Evolutionary conservation across 2,329 filamentous ascomycete genomes (phyloP), one percentile per base, ranked within the genome.

Genomic region (Sarocladiaceae sp.): DNA sequence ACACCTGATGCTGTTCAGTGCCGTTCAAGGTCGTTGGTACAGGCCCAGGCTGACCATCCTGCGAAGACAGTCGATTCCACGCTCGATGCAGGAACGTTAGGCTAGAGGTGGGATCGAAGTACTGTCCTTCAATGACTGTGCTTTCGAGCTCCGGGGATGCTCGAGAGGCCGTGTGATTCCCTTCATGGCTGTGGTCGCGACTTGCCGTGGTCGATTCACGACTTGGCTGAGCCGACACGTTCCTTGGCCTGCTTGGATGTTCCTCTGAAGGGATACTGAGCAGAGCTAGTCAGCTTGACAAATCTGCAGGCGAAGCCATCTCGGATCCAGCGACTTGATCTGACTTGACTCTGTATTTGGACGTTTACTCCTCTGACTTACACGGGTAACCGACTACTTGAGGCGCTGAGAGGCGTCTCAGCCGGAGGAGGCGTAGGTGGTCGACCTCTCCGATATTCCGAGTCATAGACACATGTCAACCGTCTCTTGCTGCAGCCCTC

Each of bases 41-140:
- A 4, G 39, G 39, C 12, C 39, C 39, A 7, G 53, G 56, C 3
- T 61, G 60, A 10, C 55, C 57, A 1, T 42, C 45, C 18, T 54
- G 53, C 3, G 37, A 39, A 1, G 52, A 49, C 12, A 78, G 58
- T 3, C 74, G 63, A 43, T 68, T 67, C 66, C 72, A 74, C 2
- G 74, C 74, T 3, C 74, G 65, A 23, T 75, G 71, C 2, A 80
- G 62, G 47, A 80, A 79, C 1, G 73, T 72, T 3, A 78, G 61
- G 0, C 72, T 73, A 0, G 75, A 79, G 0, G 74, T 71, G 12
- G 70, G 69, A 9, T 76, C 75, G n/a, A 76, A 64, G 48, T 75
- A 74, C 43, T 79, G 73, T 2, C 72, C 74, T 49, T 74, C 68
- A 10, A 75, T 61, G 44, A 64, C 61, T 1, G 60, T 50, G 4